Base-by-base conservation (phyloP, 768 basidiomycete species). In the Podaxis mareebaensis region DNA sequence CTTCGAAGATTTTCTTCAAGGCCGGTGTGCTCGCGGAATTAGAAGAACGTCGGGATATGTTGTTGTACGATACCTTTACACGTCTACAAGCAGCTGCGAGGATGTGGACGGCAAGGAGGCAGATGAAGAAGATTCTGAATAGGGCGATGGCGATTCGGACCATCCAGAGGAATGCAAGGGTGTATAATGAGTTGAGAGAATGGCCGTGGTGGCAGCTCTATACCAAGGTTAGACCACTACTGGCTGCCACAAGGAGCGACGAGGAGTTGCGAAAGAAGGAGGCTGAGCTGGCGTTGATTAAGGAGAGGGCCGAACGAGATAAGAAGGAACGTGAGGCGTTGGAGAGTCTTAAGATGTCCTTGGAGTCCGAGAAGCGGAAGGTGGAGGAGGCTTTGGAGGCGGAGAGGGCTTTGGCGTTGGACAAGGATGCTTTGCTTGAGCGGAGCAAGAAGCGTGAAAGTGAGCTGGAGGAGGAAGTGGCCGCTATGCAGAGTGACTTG, bases 131-230 rank as follows among this genome's bases (percentile, higher is more conserved):
- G 80, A 85, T 97, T 54, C 82, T 99, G 53, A 95, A 98, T 70
- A 89, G 97, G 52, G 95, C 95, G 1, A 80, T 89, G 44, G 95
- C 97, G 4, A 88, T 96, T 46, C 85, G 92, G 52, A 96, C 93
- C 1, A 95, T 99, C 65, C 97, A 99, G 72, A 84, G 89, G 51
- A 99, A 99, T 72, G 96, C 96, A 2, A 81, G 95, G 22, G 83
- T 97, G 22, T 99, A 99, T 71, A 88, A 90, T 6, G 90, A 93
- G 60, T 81, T 99, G 30, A 83, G 87, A 52, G 93, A 96, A 58
- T 99, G 97, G 97, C 95, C 96, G 1, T 99, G 97, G 97, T 99
- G 97, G 97, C 92, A 95, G 66, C 81, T 99, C 8, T 99, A 96
- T 72, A 95, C 95, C 2, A 96, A 96, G 81, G 89, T 99, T 20